These are phyloP conservation scores for Tetrahymena malaccensis DNA, from an alignment of 73 alveolate species.

Conservation along the genomic window DNA sequence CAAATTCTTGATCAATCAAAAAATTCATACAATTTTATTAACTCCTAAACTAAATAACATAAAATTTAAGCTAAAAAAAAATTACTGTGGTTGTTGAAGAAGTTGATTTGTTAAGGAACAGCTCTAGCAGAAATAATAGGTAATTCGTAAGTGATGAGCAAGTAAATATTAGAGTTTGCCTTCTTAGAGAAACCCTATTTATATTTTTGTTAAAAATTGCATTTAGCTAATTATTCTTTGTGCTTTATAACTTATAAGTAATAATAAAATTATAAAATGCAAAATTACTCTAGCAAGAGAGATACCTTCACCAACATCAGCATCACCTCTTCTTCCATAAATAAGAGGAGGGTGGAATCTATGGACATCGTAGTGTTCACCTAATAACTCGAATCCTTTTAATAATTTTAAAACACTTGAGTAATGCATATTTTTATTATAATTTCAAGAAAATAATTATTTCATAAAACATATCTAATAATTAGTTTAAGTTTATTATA, in stretches of 20 bases:
- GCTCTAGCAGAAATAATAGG: conserved; percentile 94
- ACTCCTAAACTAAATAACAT: background rate
- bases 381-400: conserved; percentile 15
- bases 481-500: no score
- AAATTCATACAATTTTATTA: background rate
- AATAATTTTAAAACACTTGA: background rate
- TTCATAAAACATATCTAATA: background rate
- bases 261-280: background rate
- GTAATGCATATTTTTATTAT: background rate
- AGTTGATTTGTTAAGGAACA: conserved; percentile 74
- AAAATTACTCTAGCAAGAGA: conserved; percentile 66
- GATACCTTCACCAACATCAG: conserved; percentile 97
- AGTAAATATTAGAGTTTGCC: conserved; percentile 31
- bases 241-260: background rate
- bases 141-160: conserved; percentile 81
- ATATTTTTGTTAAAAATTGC: background rate
- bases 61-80: background rate
- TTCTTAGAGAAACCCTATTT: background rate
- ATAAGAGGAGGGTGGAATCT: conserved; percentile 96
- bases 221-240: background rate
- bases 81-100: conserved; percentile 13
- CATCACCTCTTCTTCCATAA: conserved; percentile 98
- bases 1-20: no score
- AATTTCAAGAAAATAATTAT: background rate
- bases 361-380: conserved; percentile 92